A percentile compares a stretch with the other conserved stretches of the same genome.
phyloP scores from a whole-genome alignment of 345 rosid species.

The Gossypium rotundifolium region DNA sequence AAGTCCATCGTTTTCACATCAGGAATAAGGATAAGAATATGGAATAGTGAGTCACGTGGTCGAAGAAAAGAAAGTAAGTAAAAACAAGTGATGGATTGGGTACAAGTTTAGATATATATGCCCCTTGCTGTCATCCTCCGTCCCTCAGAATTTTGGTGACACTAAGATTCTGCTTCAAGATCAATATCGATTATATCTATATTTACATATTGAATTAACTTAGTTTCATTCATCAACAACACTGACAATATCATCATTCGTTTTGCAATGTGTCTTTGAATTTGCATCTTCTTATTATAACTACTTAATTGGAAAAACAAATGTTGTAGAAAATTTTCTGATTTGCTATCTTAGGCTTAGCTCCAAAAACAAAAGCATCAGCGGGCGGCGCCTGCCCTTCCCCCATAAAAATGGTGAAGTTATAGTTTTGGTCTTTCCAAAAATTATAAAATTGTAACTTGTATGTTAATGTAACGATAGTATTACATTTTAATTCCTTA shows the following conservation, averaged over 20 bases:
- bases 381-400: too few species aligned
- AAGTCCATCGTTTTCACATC: neutral
- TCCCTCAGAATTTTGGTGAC: neutral
- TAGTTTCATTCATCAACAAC: neutral
- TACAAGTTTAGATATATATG: neutral
- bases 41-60: constrained; percentile 7
- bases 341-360: neutral
- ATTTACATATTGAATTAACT: neutral
- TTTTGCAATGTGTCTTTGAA: constrained; percentile 3
- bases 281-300: neutral
- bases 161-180: neutral
- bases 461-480: too few species aligned
- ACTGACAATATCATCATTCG: neutral
- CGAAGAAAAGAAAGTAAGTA: neutral
- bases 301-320: neutral
- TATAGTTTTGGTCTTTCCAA: too few species aligned
- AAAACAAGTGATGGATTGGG: neutral
- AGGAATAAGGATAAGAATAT: neutral
- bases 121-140: neutral
- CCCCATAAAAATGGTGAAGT: too few species aligned
- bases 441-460: too few species aligned
- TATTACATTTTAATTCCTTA: too few species aligned
- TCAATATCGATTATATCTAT: neutral
- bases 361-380: neutral
- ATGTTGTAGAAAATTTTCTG: neutral